Percentiles rank a stretch among this genome's conserved stretches.
phyloP scores from a whole-genome alignment of 140 eudicot species.

The Stevia rebaudiana region DNA sequence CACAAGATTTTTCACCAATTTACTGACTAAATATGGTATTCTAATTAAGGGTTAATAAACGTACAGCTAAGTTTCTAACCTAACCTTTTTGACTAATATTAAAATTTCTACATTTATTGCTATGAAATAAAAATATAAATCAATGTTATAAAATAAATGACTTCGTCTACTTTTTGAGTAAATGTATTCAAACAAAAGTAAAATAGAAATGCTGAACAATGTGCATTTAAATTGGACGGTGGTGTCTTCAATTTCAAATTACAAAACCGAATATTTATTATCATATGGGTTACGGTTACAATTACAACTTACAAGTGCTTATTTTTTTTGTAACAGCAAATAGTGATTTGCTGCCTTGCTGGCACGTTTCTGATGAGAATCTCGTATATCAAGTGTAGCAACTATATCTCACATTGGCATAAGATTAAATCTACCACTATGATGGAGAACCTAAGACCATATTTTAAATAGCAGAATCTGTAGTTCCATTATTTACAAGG shows the following conservation, averaged over 20 bases:
- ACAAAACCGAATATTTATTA: background rate
- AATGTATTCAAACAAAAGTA: background rate
- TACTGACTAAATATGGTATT: background rate
- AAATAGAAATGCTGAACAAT: too few species aligned
- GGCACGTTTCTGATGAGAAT: too few species aligned
- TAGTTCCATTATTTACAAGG: too few species aligned
- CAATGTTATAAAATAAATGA: background rate
- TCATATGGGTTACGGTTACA: background rate
- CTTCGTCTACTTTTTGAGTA: background rate
- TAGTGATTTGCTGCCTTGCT: too few species aligned
- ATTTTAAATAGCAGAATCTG: too few species aligned
- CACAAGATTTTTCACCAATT: background rate
- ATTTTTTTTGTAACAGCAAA: too few species aligned
- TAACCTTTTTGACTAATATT: background rate
- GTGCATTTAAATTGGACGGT: constrained; percentile 19
- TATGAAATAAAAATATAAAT: background rate
- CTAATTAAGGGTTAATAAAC: background rate
- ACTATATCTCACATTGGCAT: too few species aligned
- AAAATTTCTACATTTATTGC: background rate
- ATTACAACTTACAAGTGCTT: too few species aligned
- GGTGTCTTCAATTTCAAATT: constrained; percentile 6
- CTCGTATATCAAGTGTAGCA: too few species aligned
- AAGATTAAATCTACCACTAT: too few species aligned
- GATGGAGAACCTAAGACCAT: too few species aligned
- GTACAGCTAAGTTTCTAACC: background rate